Conservation (phyloP, 1,284 basidiomycete species). For the Sporisorium graminicola region DNA sequence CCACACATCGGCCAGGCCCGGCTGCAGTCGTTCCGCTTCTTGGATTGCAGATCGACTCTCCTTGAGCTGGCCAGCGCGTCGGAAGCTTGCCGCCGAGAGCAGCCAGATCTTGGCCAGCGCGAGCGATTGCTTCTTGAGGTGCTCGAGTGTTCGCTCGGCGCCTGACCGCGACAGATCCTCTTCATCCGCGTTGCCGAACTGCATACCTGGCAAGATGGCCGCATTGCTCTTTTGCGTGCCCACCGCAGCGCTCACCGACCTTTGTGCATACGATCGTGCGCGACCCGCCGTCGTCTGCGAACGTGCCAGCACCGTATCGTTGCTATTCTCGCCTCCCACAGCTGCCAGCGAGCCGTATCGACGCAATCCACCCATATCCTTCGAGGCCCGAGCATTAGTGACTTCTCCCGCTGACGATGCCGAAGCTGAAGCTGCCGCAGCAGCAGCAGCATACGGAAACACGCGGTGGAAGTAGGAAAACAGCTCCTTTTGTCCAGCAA, state of each 20-base stretch:
- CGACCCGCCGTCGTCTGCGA: conserved; percentile 29
- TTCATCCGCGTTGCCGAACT: conserved; percentile 16
- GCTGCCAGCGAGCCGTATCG: conserved; percentile 39
- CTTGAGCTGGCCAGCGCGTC: conserved; percentile 86
- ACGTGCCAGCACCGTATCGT: conserved; percentile 25
- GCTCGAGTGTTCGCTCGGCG: conserved; percentile 31
- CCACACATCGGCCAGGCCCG: conserved; percentile 90
- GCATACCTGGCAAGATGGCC: conserved; percentile 37
- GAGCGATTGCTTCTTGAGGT: conserved; percentile 44
- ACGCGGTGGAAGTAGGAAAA: conserved; percentile 79
- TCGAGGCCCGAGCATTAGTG: conserved; percentile 16
- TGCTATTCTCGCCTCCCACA: conserved; percentile 26
- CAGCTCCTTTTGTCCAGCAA: conserved; percentile 84
- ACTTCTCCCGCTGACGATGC: conserved; percentile 16
- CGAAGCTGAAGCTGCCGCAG: conserved; percentile 37
- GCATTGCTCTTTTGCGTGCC: conserved; percentile 16
- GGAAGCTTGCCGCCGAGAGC: conserved; percentile 91
- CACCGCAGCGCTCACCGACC: conserved; percentile 18
- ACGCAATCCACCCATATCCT: conserved; percentile 31
- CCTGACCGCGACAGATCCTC: conserved; percentile 30
- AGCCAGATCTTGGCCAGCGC: conserved; percentile 89
- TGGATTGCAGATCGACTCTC: conserved; percentile 91
- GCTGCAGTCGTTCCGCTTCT: conserved; percentile 91
- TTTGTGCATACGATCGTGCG: conserved; percentile 33
- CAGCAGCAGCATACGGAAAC: conserved; percentile 50